phyloP scores from a whole-genome alignment of 208 protist genomes.

The Leishmania aethiopica region DNA sequence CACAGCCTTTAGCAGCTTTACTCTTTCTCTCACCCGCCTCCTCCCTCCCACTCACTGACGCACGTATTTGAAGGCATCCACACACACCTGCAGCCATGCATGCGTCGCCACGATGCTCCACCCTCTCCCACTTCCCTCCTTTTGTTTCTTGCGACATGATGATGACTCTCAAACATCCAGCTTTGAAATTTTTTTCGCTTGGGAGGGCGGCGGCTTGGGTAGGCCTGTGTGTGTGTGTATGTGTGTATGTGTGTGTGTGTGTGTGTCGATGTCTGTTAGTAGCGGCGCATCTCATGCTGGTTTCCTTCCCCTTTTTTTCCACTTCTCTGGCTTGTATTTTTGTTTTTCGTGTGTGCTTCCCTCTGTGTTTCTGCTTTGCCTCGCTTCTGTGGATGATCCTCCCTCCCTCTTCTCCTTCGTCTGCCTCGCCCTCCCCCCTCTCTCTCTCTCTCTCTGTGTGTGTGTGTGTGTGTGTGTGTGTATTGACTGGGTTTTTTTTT shows the following conservation, averaged over 20 bases:
- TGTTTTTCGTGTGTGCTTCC: not conserved
- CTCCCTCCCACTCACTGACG: not conserved
- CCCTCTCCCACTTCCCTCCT: not conserved
- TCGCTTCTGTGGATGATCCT: not conserved
- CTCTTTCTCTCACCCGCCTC: not conserved
- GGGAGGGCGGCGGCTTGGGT: not conserved
- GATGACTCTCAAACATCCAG: conserved; percentile 5
- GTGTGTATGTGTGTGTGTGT: not conserved
- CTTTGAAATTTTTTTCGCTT: conserved; percentile 10
- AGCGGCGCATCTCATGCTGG: not conserved
- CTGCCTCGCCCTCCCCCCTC: not conserved
- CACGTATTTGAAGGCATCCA: conserved; percentile 3
- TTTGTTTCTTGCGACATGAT: not conserved
- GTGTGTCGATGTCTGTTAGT: not conserved
- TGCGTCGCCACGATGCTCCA: not conserved
- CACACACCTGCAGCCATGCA: not conserved
- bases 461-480: not conserved
- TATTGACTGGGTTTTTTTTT: not conserved
- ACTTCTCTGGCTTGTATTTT: not conserved
- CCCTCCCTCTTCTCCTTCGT: conserved; percentile 1
- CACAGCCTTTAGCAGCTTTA: not conserved
- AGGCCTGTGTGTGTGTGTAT: not conserved
- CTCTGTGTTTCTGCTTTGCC: not conserved
- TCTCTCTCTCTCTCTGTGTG: not conserved
- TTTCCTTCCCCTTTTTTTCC: not conserved